Conservation (phyloP, 2,329 filamentous ascomycete species). For the Colletotrichum eremochloae region DNA sequence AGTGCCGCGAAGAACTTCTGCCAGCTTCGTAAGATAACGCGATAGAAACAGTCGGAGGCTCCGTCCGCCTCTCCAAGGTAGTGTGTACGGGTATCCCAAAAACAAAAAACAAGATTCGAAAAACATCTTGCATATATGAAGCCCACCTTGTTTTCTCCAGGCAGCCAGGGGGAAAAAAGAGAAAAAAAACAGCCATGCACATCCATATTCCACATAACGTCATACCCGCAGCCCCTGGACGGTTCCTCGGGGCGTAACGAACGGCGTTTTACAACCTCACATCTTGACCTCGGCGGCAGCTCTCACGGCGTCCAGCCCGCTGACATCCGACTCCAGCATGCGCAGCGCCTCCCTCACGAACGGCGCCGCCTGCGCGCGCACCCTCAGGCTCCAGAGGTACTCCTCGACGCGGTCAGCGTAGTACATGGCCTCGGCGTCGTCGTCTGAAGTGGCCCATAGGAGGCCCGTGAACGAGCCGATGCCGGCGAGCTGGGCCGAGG, state of each 20-base stretch:
- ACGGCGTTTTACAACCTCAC: not conserved
- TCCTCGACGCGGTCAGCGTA: conserved; percentile 56
- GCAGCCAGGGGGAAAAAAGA: not conserved
- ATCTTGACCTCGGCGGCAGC: conserved; percentile 41
- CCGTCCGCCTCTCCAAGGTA: not conserved
- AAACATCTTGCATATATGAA: not conserved
- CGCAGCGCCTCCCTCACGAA: conserved; percentile 57
- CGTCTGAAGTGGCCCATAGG: conserved; percentile 56
- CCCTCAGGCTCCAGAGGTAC: conserved; percentile 58
- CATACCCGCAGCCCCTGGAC: not conserved
- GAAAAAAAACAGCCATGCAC: not conserved
- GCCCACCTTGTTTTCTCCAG: not conserved
- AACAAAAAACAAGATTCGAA: not conserved
- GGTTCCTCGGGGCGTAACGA: not conserved
- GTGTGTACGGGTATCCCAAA: conserved; percentile 15
- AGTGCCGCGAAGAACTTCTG: no score
- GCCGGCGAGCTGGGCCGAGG: conserved; percentile 58
- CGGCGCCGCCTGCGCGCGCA: conserved; percentile 54
- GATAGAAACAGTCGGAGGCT: not conserved
- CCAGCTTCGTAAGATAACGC: not conserved
- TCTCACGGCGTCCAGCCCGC: conserved; percentile 38
- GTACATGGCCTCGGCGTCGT: conserved; percentile 55
- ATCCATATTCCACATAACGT: not conserved
- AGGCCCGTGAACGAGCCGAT: conserved; percentile 58
- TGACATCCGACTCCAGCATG: conserved; percentile 51